phyloP scores from a whole-genome alignment of 2,329 filamentous ascomycete species.

The Fusarium multiceps region DNA sequence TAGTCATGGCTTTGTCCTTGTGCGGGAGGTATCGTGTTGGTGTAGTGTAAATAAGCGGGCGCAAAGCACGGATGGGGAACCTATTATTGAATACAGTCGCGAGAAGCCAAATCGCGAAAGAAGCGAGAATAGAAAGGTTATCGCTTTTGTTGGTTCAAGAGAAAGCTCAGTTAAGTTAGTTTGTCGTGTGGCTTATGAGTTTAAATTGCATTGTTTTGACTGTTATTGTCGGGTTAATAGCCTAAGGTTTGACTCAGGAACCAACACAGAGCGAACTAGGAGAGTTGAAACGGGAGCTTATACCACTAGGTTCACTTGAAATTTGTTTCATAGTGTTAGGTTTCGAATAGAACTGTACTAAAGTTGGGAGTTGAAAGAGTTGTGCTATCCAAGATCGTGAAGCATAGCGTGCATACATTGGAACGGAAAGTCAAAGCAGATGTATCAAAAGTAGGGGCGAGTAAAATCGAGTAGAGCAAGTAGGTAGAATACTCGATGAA shows the following conservation, averaged over 20 bases:
- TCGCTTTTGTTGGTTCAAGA: background rate
- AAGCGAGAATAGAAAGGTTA: background rate
- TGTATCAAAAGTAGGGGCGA: background rate
- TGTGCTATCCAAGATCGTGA: background rate
- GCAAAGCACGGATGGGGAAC: conserved; percentile 12
- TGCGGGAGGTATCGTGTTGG: background rate
- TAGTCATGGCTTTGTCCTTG: conserved; percentile 12
- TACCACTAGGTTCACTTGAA: background rate
- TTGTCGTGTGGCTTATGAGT: conserved; percentile 2
- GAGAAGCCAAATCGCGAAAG: background rate
- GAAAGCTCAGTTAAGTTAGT: background rate
- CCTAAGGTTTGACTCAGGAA: background rate
- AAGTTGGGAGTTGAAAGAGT: background rate
- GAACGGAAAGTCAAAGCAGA: background rate
- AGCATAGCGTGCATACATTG: background rate
- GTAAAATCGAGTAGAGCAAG: background rate
- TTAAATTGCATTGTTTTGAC: background rate
- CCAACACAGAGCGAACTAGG: background rate
- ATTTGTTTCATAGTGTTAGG: background rate
- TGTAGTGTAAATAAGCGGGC: background rate
- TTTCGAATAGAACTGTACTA: background rate
- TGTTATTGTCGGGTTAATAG: background rate
- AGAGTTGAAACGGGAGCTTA: background rate
- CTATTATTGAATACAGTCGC: background rate
- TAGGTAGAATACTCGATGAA: background rate